Percentiles rank a stretch among this genome's conserved stretches.
Evolutionary conservation across 176 grass and related monocot genomes (phyloP).

Genomic region (Olyra latifolia): DNA sequence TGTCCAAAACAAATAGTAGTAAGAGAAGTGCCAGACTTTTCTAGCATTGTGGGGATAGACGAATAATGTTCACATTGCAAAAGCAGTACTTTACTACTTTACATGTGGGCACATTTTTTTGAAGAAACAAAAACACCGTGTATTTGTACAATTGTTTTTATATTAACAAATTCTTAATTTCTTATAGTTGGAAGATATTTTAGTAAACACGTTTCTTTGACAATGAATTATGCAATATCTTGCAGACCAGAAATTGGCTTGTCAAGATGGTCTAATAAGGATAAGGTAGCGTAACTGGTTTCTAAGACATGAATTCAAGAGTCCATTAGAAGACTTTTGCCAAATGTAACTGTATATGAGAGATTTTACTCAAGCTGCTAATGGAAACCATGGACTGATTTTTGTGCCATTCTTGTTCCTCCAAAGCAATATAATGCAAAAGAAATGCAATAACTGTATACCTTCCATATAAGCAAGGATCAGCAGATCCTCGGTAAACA

Average conservation of each 20-base stretch:
- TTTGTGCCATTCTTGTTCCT: not conserved
- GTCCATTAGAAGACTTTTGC: not conserved
- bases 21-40: no score
- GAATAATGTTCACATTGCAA: not conserved
- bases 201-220: not conserved
- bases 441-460: slow-evolving; percentile 12
- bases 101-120: not conserved
- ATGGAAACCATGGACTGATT: not conserved
- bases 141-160: not conserved
- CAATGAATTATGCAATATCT: not conserved
- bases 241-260: not conserved
- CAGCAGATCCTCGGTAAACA: slow-evolving; percentile 64
- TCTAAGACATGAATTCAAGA: not conserved
- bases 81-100: not conserved
- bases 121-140: not conserved
- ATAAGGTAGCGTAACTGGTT: not conserved
- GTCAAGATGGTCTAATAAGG: not conserved
- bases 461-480: slow-evolving; percentile 86
- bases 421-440: not conserved
- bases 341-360: not conserved
- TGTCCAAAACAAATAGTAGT: not conserved
- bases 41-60: not conserved
- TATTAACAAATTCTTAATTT: not conserved
- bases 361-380: not conserved
- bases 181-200: not conserved